phyloP scores from a whole-genome alignment of 2,329 filamentous ascomycete species.

The Fonsecaea pedrosoi region DNA sequence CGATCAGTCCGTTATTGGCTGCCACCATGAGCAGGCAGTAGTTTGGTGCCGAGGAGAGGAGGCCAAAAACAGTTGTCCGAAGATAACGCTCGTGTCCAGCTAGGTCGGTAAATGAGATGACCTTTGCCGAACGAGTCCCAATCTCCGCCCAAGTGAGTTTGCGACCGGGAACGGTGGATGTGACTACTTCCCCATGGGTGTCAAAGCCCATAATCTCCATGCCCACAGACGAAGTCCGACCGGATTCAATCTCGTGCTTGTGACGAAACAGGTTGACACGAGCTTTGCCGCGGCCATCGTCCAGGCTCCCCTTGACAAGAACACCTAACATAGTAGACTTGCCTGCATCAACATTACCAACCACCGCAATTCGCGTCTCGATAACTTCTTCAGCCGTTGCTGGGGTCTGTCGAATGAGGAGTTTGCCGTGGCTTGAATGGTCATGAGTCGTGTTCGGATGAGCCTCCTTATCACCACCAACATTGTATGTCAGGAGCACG shows the following conservation, averaged over 20 bases:
- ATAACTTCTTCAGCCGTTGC: constrained; percentile 83
- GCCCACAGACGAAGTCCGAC: constrained; percentile 91
- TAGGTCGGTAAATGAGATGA: constrained; percentile 94
- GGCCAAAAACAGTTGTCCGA: constrained; percentile 92
- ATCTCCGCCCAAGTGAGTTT: constrained; percentile 98
- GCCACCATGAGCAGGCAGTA: constrained; percentile 99
- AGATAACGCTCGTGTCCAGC: constrained; percentile 96
- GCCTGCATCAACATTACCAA: constrained; percentile 96
- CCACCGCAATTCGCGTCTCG: constrained; percentile 93
- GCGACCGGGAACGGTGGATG: constrained; percentile 80
- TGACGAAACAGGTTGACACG: constrained; percentile 96
- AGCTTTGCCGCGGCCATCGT: constrained; percentile 91
- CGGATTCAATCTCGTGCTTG: constrained; percentile 96
- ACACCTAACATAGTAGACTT: constrained; percentile 97
- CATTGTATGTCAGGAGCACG: constrained; percentile 86
- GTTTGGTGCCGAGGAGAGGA: constrained; percentile 92
- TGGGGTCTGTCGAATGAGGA: constrained; percentile 79
- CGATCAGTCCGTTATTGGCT: constrained; percentile 94
- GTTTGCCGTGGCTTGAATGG: constrained; percentile 79
- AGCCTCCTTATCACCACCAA: constrained; percentile 78
- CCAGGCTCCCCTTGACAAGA: constrained; percentile 90
- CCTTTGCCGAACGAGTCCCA: constrained; percentile 89
- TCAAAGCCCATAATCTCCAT: constrained; percentile 99
- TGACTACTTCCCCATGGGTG: constrained; percentile 79
- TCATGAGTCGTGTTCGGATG: constrained; percentile 69